Evolutionary conservation across 2,329 filamentous ascomycete species (phyloP), one percentile per base, ranked within the genome.

Genomic region (Cercospora beticola): DNA sequence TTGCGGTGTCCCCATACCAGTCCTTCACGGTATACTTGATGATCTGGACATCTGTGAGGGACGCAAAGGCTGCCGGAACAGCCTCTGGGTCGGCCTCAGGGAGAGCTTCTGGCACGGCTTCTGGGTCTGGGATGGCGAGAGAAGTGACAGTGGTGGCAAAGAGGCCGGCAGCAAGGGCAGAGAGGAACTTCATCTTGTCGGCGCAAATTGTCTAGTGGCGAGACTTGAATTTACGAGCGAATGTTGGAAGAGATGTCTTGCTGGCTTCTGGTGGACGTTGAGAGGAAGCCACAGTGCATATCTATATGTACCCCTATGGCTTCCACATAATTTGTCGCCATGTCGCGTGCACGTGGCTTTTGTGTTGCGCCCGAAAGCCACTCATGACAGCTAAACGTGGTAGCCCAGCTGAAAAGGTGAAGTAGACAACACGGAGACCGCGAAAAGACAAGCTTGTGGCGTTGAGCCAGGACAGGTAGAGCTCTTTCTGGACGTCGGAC

Each of bases 141-240:
- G 58, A 62, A 26, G 65, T 28, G 30, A 63, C 65, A 52, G 65
- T 59, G 7, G 65, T 46, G 43, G 65, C 65, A 18, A 58, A 62
- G 31, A 67, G 54, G 59, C 65, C 65, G 21, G 59, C 54, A 31
- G 60, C 43, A 23, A 67, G 30, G 6, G 65, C 59, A 40, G 52
- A 36, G 26, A 56, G 49, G 59, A 63, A 63, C 65, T 63, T 67
- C 65, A 67, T 67, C 21, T 67, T 57, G 65, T 23, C n/a, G 14
- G 6, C 54, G 65, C 16, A 12, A n/a, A 26, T 12, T 28, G 31
- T 6, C 28, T 18, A n/a, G n/a, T 28, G 23, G 36, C 12, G 16
- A 2, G 5, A 62, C 2, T 33, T 5, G 6, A 30, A n/a, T 4
- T 0, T 10, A 56, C 23, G 21, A 56, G 49, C 21, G 49, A 56